Base-by-base conservation (phyloP, 352 stramenopile species). In the Saprolegnia parasitica region DNA sequence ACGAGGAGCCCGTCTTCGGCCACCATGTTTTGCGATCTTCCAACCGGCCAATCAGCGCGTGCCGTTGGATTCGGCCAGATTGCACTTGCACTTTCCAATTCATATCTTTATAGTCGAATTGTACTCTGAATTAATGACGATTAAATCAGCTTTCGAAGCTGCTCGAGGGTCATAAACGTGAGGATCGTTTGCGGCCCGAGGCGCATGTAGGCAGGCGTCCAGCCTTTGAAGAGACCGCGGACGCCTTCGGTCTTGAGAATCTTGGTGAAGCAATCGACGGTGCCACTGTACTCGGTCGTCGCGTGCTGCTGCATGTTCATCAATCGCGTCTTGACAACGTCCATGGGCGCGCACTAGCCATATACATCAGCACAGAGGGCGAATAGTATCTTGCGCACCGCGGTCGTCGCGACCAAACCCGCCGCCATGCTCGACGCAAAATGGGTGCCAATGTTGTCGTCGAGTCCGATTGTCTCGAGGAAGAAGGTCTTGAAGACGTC, bases 161-260 rank as follows among this genome's bases (percentile, higher is more conserved):
- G 85, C 56, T 93, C 85, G 16, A 93, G 71, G 62, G 90, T 91
- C n/a, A 93, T 83, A 56, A 93, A 91, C n/a, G 85, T 93, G 56
- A 93, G 76, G 65, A 93, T 72, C 50, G 85, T 93, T 73, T 93
- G 85, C 20, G 85, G 85, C 6, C 85, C 85, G 0, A 93, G 77
- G 9, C 85, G 83, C 84, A 93, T 93, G 74, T 91, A 93, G 20
- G 83, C 85, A 0, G 85, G 85, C 20, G 90, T 75, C 85, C 85
- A 93, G 46, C 87, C 87, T 72, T 92, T 91, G 77, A 91, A 95
- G 32, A 95, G 66, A 4, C 87, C 87, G 8, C 78, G 78, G 47
- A 93, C 29, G 18, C 87, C 85, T 73, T 93, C 87, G 62, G 88
- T 73, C 65, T 86, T 78, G 20, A 92, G 74, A 21, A 95, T 78